Evolutionary conservation across 73 alveolate species (phyloP).

Genomic region (Paramecium octaurelia): DNA sequence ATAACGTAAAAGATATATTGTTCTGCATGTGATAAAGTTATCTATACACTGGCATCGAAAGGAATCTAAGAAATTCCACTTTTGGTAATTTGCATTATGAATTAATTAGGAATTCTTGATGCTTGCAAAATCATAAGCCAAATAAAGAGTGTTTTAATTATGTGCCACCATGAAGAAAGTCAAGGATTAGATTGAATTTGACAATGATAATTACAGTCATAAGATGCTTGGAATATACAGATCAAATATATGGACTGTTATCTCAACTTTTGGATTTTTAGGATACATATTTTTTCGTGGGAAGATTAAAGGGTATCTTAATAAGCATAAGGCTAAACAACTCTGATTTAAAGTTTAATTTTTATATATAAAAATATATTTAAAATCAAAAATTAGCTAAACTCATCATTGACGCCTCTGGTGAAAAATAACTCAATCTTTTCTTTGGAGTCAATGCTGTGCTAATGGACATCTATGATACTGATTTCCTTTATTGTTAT

Average conservation of each 20-base stretch:
- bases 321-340: slow-evolving; percentile 4
- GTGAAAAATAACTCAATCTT: background rate
- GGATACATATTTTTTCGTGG: slow-evolving; percentile 22
- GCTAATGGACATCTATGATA: background rate
- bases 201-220: background rate
- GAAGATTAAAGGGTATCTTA: slow-evolving; percentile 10
- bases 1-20: slow-evolving; percentile 13
- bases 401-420: background rate
- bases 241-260: slow-evolving; percentile 2
- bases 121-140: slow-evolving; percentile 2
- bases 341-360: background rate
- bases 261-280: slow-evolving; percentile 25
- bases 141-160: slow-evolving; percentile 5
- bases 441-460: background rate
- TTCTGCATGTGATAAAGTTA: slow-evolving; percentile 25
- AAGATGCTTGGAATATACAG: slow-evolving; percentile 23
- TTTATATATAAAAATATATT: background rate
- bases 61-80: background rate
- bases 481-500: background rate
- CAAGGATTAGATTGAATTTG: slow-evolving; percentile 4
- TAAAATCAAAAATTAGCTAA: background rate
- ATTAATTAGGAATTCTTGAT: background rate
- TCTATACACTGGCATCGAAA: background rate
- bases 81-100: background rate
- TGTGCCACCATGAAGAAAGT: slow-evolving; percentile 41